Percentiles rank a stretch among this genome's conserved stretches.
Conservation (phyloP, 768 basidiomycete genomes). For the Hygrocybe coccinea region DNA sequence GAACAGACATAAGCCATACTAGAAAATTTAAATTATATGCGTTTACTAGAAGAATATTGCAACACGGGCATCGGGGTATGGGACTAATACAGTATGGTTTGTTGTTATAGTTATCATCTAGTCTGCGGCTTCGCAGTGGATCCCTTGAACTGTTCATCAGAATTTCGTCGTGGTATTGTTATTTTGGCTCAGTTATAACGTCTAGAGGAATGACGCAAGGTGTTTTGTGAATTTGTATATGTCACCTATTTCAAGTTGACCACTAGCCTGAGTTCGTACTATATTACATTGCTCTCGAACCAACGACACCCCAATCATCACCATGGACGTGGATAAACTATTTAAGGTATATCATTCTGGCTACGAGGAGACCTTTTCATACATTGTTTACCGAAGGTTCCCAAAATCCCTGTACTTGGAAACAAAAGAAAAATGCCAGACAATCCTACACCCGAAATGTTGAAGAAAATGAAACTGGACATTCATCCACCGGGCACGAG, state of each 20-base stretch:
- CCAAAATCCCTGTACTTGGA: constrained; percentile 58
- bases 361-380: constrained; percentile 1
- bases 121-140: too few relatives aligned
- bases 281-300: neutral
- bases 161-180: too few relatives aligned
- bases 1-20: constrained; percentile 86
- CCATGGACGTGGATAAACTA: constrained; percentile 42
- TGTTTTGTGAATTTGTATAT: too few relatives aligned
- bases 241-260: neutral
- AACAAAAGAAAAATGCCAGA: constrained; percentile 74
- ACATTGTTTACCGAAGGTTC: constrained; percentile 48
- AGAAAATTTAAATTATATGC: too few relatives aligned
- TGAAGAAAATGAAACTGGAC: constrained; percentile 74
- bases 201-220: too few relatives aligned
- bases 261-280: neutral
- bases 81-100: too few relatives aligned
- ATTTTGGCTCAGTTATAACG: too few relatives aligned
- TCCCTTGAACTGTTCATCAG: too few relatives aligned
- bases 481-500: constrained; percentile 14
- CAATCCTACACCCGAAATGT: constrained; percentile 72
- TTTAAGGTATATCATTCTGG: constrained; percentile 39
- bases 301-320: neutral
- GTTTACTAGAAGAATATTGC: too few relatives aligned
- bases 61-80: too few relatives aligned
- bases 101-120: too few relatives aligned